Evolutionary conservation across 1,139 yeast species (phyloP), one percentile per base, ranked within the genome.

Genomic region (Candida neerlandica): DNA sequence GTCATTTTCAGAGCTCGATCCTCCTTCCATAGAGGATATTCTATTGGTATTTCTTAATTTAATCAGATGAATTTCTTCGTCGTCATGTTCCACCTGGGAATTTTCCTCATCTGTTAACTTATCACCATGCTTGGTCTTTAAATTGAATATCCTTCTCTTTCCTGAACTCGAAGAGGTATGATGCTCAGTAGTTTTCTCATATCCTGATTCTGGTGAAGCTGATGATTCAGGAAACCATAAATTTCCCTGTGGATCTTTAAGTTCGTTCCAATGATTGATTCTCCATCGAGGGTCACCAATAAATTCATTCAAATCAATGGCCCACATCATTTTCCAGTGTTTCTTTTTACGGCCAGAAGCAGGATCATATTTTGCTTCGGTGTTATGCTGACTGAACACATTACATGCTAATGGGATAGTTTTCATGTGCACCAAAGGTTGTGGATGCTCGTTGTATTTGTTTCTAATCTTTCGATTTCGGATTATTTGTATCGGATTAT

Each of bases 401-500:
- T 80, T 73, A 10, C 84, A 80, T 1, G 88, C 84, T 34, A 79
- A 64, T 3, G 84, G 83, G 4, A 73, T 58, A 1, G 73, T 63
- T 49, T 70, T 69, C 23, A 67, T 58, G 2, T 69, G 53, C 5
- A 35, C 18, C 10, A 75, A 55, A 1, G 69, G 68, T 44, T 66
- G 66, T 14, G 75, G 75, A 47, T 63, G 64, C 45, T 78, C 81
- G 40, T 69, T 69, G 57, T 77, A 70, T 56, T 77, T 79, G 55
- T 77, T 75, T 55, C 77, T 64, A 10, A 85, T 63, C 51, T 75
- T 73, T 49, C 97, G 72, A 64, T 90, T 87, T 52, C 97, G 70
- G 34, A 90, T 81, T 16, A 85, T 78, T 62, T 89, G 96, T 43
- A 90, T 69, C 1, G 97, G 97, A 61, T 90, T 90, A 67, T 86